A percentile compares a stretch with the other conserved stretches of the same genome.
Evolutionary conservation across 805 yeast species (phyloP).

Genomic region (Zygoascus flipseniorum): DNA sequence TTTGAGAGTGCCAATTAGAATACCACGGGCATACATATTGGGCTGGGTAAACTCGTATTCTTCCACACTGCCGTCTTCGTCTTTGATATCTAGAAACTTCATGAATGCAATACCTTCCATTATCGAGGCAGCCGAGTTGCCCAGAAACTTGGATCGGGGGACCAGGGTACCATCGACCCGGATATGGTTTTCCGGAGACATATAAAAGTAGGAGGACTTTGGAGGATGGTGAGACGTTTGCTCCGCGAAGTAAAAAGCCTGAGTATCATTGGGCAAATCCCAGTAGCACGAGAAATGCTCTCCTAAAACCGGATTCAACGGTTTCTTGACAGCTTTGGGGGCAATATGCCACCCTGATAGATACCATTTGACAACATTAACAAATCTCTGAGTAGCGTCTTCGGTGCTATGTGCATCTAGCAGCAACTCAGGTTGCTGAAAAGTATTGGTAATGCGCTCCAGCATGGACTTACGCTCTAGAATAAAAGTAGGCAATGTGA

Average conservation of each 20-base stretch:
- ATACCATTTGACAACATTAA: slow-evolving; percentile 78
- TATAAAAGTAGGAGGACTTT: slow-evolving; percentile 83
- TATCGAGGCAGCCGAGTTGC: slow-evolving; percentile 93
- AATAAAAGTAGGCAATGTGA: slow-evolving; percentile 91
- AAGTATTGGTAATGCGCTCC: slow-evolving; percentile 85
- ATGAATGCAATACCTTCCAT: slow-evolving; percentile 87
- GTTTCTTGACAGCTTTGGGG: slow-evolving; percentile 97
- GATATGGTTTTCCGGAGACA: slow-evolving; percentile 71
- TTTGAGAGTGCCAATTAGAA: slow-evolving; percentile 80
- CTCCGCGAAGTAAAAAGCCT: slow-evolving; percentile 81
- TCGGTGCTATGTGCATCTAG: slow-evolving; percentile 53
- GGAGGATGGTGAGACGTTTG: slow-evolving; percentile 99
- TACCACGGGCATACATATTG: slow-evolving; percentile 90
- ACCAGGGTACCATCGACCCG: slow-evolving; percentile 83
- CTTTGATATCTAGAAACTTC: slow-evolving; percentile 52
- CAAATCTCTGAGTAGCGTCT: slow-evolving; percentile 61
- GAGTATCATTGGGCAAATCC: slow-evolving; percentile 65
- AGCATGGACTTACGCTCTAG: slow-evolving; percentile 93
- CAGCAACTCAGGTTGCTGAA: slow-evolving; percentile 65
- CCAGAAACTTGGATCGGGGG: slow-evolving; percentile 83
- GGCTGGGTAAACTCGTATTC: slow-evolving; percentile 86
- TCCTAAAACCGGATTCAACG: slow-evolving; percentile 89
- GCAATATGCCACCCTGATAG: slow-evolving; percentile 96
- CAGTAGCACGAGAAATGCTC: slow-evolving; percentile 88
- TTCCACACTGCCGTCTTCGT: slow-evolving; percentile 45